These are phyloP conservation scores for Rhizomucor pusillus DNA, from an alignment of 371 early-diverging fungal species.

Conservation along the genomic window DNA sequence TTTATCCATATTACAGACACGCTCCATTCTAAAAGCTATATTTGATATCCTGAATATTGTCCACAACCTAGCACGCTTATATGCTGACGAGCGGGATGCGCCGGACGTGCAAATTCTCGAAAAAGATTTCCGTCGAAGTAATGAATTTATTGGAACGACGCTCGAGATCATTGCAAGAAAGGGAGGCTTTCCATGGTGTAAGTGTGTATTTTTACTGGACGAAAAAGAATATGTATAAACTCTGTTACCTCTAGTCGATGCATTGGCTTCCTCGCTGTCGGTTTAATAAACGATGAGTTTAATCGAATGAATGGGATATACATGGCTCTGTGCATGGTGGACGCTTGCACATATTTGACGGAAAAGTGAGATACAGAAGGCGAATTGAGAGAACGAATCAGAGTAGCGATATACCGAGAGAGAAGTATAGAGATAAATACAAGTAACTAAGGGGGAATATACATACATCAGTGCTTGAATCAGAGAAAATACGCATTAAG, in stretches of 20 bases:
- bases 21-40: conserved; percentile 29
- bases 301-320: neutral
- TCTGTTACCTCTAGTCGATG: conserved; percentile 4
- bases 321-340: too few species aligned
- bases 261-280: conserved; percentile 11
- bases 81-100: conserved; percentile 3
- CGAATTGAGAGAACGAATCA: too few species aligned
- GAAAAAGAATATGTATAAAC: neutral
- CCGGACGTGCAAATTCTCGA: conserved; percentile 22
- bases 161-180: conserved; percentile 35
- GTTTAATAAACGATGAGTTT: neutral
- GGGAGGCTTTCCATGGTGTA: conserved; percentile 45
- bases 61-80: conserved; percentile 20
- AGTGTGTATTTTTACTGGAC: conserved; percentile 6
- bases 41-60: conserved; percentile 34
- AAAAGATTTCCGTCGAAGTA: conserved; percentile 31
- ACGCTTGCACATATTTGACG: too few species aligned
- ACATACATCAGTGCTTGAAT: neutral
- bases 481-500: neutral
- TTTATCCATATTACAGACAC: conserved; percentile 16
- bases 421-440: too few species aligned
- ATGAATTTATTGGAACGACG: conserved; percentile 37
- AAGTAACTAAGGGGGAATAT: too few species aligned
- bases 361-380: too few species aligned
- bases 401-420: too few species aligned